A percentile compares a stretch with the other conserved stretches of the same genome.
phyloP scores from a whole-genome alignment of 371 early-diverging fungal species.

The Umbelopsis sp. region DNA sequence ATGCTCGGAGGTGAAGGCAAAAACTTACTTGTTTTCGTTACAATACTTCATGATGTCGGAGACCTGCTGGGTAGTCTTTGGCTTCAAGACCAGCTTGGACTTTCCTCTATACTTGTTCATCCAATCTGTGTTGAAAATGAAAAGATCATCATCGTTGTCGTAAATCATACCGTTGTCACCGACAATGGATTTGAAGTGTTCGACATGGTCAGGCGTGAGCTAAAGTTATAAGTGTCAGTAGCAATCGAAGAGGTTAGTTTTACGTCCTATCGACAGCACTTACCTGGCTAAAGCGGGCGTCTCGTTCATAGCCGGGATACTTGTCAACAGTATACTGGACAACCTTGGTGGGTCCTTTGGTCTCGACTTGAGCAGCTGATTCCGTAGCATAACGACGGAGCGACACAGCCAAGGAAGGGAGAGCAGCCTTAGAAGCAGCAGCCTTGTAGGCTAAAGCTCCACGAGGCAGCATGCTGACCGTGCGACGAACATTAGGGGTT shows the following conservation, averaged over 20 bases:
- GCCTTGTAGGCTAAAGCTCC: conserved; percentile 2
- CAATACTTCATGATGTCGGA: conserved; percentile 87
- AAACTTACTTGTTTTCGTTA: conserved; percentile 66
- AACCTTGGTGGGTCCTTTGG: conserved; percentile 20
- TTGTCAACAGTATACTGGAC: conserved; percentile 53
- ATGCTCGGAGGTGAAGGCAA: too few relatives aligned
- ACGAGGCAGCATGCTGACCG: neutral
- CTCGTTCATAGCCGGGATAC: conserved; percentile 56
- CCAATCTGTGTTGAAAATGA: conserved; percentile 87
- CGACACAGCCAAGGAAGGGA: neutral
- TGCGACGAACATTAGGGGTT: neutral
- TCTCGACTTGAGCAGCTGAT: conserved; percentile 17
- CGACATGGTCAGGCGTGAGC: conserved; percentile 62
- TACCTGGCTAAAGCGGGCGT: conserved; percentile 62
- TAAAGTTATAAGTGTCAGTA: conserved; percentile 8
- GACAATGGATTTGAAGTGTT: conserved; percentile 62
- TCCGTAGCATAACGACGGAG: conserved; percentile 1
- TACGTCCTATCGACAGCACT: too few relatives aligned
- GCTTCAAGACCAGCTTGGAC: conserved; percentile 83
- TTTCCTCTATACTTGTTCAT: conserved; percentile 89
- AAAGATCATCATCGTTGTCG: conserved; percentile 57
- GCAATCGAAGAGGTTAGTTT: too few relatives aligned
- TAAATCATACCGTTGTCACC: conserved; percentile 51
- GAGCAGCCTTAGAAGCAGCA: neutral
- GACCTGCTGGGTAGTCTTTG: conserved; percentile 87